Conservation (phyloP, 805 yeast species). For the Ascoidea rubescens region DNA sequence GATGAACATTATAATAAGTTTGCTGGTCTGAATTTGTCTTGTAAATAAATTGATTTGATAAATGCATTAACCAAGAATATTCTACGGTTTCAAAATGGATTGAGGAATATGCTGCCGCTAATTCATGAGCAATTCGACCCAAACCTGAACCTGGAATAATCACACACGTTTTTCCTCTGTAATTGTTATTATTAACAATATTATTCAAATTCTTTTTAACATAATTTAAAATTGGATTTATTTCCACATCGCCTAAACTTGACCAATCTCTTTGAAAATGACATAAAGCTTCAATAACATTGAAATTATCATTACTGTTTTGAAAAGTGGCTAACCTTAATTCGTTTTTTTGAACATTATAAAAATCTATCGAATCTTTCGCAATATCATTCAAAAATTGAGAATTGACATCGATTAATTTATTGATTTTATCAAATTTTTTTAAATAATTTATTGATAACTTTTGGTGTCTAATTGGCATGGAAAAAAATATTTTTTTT, state of each 20-base stretch:
- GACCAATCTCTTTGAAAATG: constrained; percentile 79
- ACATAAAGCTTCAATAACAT: constrained; percentile 56
- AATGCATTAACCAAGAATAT: constrained; percentile 59
- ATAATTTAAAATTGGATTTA: constrained; percentile 39
- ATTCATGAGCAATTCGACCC: constrained; percentile 61
- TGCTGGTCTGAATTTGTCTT: constrained; percentile 4
- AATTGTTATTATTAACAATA: constrained; percentile 14
- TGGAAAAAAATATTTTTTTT: constrained; percentile 26
- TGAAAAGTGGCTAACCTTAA: constrained; percentile 18
- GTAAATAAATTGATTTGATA: constrained; percentile 50
- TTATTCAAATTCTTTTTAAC: constrained; percentile 27
- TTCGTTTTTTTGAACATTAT: constrained; percentile 30
- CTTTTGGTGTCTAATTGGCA: constrained; percentile 36
- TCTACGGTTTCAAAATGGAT: constrained; percentile 42
- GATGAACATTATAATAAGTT: constrained; percentile 21
- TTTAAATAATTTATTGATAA: constrained; percentile 36
- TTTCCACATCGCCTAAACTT: constrained; percentile 29
- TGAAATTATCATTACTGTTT: constrained; percentile 18
- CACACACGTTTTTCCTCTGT: constrained; percentile 29
- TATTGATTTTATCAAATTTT: constrained; percentile 37
- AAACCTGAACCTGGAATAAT: constrained; percentile 84
- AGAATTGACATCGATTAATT: constrained; percentile 32
- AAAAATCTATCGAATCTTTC: constrained; percentile 18
- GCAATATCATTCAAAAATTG: constrained; percentile 31
- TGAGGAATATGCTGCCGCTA: constrained; percentile 17